Conservation (phyloP, 441 rosid genomes). For the Aleurites moluccanus region DNA sequence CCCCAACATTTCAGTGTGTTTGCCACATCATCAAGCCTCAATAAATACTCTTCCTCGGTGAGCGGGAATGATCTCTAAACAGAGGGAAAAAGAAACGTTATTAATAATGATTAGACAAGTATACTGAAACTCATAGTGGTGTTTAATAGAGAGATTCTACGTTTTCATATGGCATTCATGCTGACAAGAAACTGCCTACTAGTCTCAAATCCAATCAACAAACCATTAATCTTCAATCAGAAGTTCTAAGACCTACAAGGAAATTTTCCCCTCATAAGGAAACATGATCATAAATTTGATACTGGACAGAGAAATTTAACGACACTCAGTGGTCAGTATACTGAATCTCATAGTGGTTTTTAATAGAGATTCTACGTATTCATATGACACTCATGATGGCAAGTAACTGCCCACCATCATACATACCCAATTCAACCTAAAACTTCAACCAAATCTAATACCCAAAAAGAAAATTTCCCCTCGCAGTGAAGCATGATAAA, state of each 20-base stretch:
- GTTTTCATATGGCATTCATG: background rate
- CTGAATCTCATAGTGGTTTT: too few relatives aligned
- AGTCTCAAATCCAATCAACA: background rate
- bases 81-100: constrained; percentile 8
- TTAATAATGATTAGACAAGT: background rate
- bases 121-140: background rate
- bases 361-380: too few relatives aligned
- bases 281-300: background rate
- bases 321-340: too few relatives aligned
- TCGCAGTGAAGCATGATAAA: too few relatives aligned
- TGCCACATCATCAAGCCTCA: constrained; percentile 94
- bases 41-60: constrained; percentile 84
- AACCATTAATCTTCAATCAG: background rate
- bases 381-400: too few relatives aligned
- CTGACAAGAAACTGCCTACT: background rate
- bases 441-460: too few relatives aligned
- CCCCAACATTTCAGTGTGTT: constrained; percentile 94
- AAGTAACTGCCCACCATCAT: too few relatives aligned
- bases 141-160: background rate
- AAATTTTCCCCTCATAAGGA: background rate
- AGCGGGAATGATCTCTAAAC: constrained; percentile 84
- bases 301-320: too few relatives aligned
- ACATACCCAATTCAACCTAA: too few relatives aligned
- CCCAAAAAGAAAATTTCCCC: too few relatives aligned
- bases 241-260: background rate